Conservation (phyloP, 2,329 filamentous ascomycete genomes). For the Cercospora brassicicola region DNA sequence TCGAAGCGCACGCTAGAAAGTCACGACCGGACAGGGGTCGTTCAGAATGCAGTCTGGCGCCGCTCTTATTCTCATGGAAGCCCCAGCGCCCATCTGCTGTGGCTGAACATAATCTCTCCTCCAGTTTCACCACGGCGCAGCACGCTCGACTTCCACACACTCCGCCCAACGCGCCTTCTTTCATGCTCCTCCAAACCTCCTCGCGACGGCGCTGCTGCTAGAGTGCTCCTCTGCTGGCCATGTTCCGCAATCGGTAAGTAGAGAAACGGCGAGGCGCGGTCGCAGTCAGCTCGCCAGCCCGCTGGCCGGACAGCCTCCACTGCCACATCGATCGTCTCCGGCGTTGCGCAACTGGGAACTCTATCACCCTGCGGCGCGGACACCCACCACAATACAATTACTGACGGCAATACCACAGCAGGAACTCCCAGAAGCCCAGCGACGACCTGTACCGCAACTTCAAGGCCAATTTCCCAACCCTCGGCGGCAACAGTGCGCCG, state of each 20-base stretch:
- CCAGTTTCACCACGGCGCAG: conserved; percentile 27
- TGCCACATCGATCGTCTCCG: conserved; percentile 26
- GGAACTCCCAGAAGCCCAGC: conserved; percentile 77
- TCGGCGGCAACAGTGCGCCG: conserved; percentile 47
- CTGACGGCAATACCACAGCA: conserved; percentile 26
- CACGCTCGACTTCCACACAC: conserved; percentile 16
- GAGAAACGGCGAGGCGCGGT: conserved; percentile 6
- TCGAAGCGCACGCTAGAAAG: conserved; percentile 16
- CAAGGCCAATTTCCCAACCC: conserved; percentile 76
- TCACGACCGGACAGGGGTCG: not conserved
- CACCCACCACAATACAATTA: not conserved
- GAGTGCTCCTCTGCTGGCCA: conserved; percentile 33
- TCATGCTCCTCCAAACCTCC: conserved; percentile 23
- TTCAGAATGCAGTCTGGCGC: not conserved
- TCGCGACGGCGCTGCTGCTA: conserved; percentile 21
- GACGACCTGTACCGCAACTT: conserved; percentile 83
- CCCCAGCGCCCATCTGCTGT: conserved; percentile 22
- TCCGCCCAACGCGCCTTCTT: conserved; percentile 12
- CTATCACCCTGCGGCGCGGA: conserved; percentile 16
- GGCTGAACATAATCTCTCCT: conserved; percentile 26
- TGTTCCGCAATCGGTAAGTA: conserved; percentile 53
- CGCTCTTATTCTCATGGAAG: conserved; percentile 18
- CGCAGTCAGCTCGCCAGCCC: conserved; percentile 13
- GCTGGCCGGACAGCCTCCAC: conserved; percentile 18
- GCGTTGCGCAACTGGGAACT: conserved; percentile 30